Evolutionary conservation across 2,329 filamentous ascomycete species (phyloP).

Genomic region (Colletotrichum sansevieriae): DNA sequence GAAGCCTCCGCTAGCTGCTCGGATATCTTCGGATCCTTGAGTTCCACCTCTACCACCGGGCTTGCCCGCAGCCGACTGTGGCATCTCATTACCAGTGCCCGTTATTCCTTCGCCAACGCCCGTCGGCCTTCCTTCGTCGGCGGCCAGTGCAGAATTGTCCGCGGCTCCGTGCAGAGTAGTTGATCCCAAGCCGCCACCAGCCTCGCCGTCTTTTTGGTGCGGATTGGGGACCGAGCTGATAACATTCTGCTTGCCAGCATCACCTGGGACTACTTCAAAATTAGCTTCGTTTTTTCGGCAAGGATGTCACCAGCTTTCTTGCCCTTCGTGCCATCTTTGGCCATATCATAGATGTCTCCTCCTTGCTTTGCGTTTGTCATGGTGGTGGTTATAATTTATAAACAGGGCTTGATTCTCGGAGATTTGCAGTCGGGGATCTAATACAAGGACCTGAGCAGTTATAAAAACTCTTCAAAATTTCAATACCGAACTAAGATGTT

Average conservation of each 20-base stretch:
- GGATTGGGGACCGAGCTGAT: slow-evolving; percentile 25
- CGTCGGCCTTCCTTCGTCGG: slow-evolving; percentile 15
- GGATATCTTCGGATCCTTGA: slow-evolving; percentile 18
- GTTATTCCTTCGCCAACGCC: slow-evolving; percentile 20
- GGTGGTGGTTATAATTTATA: not conserved
- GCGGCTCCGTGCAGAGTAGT: slow-evolving; percentile 19
- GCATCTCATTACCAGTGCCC: slow-evolving; percentile 15
- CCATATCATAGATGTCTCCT: slow-evolving; percentile 23
- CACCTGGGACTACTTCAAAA: not conserved
- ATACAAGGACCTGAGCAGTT: not conserved
- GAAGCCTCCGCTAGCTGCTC: not conserved
- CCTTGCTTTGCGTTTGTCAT: slow-evolving; percentile 26
- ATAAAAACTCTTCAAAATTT: not conserved
- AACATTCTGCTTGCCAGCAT: slow-evolving; percentile 27
- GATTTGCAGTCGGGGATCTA: not conserved
- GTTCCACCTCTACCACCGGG: slow-evolving; percentile 27
- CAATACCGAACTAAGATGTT: not conserved
- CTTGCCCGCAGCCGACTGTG: slow-evolving; percentile 22
- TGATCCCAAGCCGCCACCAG: slow-evolving; percentile 5
- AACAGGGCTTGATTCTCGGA: no score
- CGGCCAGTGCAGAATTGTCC: slow-evolving; percentile 5
- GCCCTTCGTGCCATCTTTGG: slow-evolving; percentile 24
- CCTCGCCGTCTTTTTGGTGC: not conserved
- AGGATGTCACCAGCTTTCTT: not conserved
- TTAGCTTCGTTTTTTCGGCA: no score